Evolutionary conservation across 495 filamentous ascomycete species (phyloP), one percentile per base, ranked within the genome.

Genomic region (Xeromyces bisporus): DNA sequence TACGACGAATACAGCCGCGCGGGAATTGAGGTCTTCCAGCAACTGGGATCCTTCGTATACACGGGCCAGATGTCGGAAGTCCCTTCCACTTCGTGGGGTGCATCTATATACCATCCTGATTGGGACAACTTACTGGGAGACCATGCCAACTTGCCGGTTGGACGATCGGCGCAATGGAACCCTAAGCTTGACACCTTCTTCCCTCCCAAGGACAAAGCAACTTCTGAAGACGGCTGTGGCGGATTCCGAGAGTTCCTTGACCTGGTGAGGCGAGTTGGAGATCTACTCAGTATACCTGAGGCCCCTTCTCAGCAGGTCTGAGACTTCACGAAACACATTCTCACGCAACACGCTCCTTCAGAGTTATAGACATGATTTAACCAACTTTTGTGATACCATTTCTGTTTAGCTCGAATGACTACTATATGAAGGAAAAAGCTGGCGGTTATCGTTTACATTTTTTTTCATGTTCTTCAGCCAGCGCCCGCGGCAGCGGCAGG

Each of bases 1-100:
- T 69, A 69, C 36, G 69, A 69, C 31, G 53, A 46, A 14, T 74
- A 71, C 49, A 38, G 38, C 15, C 49, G 39, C 11, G 32, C 38
- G 15, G 20, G 32, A 2, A 20, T 26, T 9, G 1, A 31, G 18
- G 34, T n/a, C 13, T 18, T 5, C 21, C 30, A 5, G 10, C 32
- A 0, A 36, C 17, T 6, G 33, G 43, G 6, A 3, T 9, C 13
- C 3, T 18, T 16, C 11, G 10, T 8, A 3, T 33, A n/a, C 3
- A 34, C 4, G 15, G 39, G 37, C 33, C 46, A 26, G 24, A 49
- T 48, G 5, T 44, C 35, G 10, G 38, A 37, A 17, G 12, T 27
- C 7, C 45, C 48, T 1, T 38, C 24, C 13, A 46, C 44, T 23
- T 44, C 45, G 7, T 67, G 67, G 48, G 62, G 56, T 3, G 56